Evolutionary conservation across 805 yeast genomes (phyloP).

Genomic region (Wickerhamiella hasegawae): DNA sequence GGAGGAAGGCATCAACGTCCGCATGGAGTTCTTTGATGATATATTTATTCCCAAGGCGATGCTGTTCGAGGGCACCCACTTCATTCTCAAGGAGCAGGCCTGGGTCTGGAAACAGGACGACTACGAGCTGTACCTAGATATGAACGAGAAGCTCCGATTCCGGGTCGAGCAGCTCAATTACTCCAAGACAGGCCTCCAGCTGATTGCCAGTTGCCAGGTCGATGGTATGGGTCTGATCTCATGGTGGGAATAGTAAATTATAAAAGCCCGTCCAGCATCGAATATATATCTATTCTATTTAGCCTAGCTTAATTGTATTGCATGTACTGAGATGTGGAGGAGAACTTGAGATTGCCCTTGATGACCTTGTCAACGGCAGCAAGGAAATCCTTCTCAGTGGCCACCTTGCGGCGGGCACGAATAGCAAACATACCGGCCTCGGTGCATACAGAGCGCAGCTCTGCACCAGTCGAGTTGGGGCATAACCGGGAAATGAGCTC

Average conservation of each 20-base stretch:
- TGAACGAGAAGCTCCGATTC: slow-evolving; percentile 81
- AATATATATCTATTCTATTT: no score
- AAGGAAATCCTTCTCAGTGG: slow-evolving; percentile 93
- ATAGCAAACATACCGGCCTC: slow-evolving; percentile 99
- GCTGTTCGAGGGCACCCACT: slow-evolving; percentile 64
- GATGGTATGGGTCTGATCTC: slow-evolving; percentile 94
- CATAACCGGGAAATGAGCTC: slow-evolving; percentile 92
- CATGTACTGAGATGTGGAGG: slow-evolving; percentile 95
- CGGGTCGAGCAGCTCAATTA: slow-evolving; percentile 82
- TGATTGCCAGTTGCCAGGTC: slow-evolving; percentile 79
- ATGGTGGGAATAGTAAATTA: slow-evolving; percentile 62
- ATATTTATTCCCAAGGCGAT: slow-evolving; percentile 72
- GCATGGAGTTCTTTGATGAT: slow-evolving; percentile 82
- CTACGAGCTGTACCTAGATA: slow-evolving; percentile 67
- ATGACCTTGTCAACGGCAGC: slow-evolving; percentile 97
- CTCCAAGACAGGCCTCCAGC: slow-evolving; percentile 59
- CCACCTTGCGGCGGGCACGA: slow-evolving; percentile 94
- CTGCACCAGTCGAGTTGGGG: slow-evolving; percentile 98
- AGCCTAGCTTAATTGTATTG: slow-evolving; percentile 56
- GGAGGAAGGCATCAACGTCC: slow-evolving; percentile 68
- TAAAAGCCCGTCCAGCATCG: background rate
- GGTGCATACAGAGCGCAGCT: slow-evolving; percentile 93
- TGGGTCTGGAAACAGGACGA: slow-evolving; percentile 84
- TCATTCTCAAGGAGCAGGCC: slow-evolving; percentile 60
- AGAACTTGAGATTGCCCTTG: slow-evolving; percentile 95